These are phyloP conservation scores for Collybia nuda DNA, from an alignment of 768 basidiomycete genomes.

Conservation along the genomic window DNA sequence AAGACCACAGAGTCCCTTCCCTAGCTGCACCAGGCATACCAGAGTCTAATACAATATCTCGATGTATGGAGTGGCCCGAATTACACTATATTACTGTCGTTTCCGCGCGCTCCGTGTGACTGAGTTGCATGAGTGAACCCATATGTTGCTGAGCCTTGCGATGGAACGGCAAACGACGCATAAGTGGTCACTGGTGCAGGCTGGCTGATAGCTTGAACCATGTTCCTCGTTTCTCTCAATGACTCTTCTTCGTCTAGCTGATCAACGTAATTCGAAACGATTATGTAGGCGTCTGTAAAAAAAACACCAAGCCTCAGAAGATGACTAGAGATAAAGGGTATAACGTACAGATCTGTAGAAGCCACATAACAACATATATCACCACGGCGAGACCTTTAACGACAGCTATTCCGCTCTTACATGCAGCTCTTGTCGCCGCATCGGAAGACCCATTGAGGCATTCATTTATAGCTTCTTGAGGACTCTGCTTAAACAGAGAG, in stretches of 20 bases:
- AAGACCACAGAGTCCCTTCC: background rate
- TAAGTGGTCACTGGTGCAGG: slow-evolving; percentile 22
- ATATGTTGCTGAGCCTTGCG: slow-evolving; percentile 11
- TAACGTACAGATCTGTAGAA: slow-evolving; percentile 53
- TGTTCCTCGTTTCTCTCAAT: slow-evolving; percentile 21
- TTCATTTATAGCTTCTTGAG: slow-evolving; percentile 30
- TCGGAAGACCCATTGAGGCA: slow-evolving; percentile 35
- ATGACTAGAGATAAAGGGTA: too few relatives aligned
- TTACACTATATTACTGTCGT: slow-evolving; percentile 15
- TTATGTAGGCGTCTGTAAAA: slow-evolving; percentile 46
- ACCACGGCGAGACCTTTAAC: slow-evolving; percentile 42
- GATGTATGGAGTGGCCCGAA: too few relatives aligned
- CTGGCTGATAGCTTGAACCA: slow-evolving; percentile 21
- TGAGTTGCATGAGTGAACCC: slow-evolving; percentile 13
- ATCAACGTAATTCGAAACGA: slow-evolving; percentile 50
- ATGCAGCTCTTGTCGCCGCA: slow-evolving; percentile 31
- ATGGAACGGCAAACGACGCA: slow-evolving; percentile 12
- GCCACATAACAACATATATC: slow-evolving; percentile 50
- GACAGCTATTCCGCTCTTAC: slow-evolving; percentile 39
- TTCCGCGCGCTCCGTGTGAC: slow-evolving; percentile 14
- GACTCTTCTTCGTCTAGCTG: slow-evolving; percentile 52
- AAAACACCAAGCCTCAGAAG: slow-evolving; percentile 1
- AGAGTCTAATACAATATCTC: too few relatives aligned
- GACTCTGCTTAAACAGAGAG: slow-evolving; percentile 44
- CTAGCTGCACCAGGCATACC: too few relatives aligned